These are phyloP conservation scores for Salix dunnii DNA, from an alignment of 345 rosid species.

Conservation along the genomic window DNA sequence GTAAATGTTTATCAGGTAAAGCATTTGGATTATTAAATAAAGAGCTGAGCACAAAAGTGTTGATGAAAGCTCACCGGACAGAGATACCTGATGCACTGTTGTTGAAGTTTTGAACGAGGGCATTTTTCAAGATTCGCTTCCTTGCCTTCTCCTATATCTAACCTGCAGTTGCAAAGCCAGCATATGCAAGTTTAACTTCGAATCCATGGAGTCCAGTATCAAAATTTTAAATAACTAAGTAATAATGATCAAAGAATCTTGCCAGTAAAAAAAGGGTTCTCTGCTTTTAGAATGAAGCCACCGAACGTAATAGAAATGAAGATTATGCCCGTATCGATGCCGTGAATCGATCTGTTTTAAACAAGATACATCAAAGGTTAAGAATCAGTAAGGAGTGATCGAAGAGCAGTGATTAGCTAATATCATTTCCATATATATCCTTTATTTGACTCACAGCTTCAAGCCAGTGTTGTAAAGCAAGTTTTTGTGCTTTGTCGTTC, in stretches of 20 bases:
- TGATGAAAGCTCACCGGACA: constrained; percentile 58
- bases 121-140: constrained; percentile 78
- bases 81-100: constrained; percentile 90
- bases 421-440: neutral
- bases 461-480: constrained; percentile 91
- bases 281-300: constrained; percentile 82
- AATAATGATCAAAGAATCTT: constrained; percentile 19
- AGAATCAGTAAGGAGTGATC: constrained; percentile 15
- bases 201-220: constrained; percentile 11
- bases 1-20: constrained; percentile 8
- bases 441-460: constrained; percentile 70
- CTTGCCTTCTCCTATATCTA: constrained; percentile 92
- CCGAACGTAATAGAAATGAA: constrained; percentile 68
- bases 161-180: constrained; percentile 46
- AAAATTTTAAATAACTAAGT: neutral
- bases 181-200: constrained; percentile 13
- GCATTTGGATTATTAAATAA: neutral
- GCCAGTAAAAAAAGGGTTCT: constrained; percentile 99
- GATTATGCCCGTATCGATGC: constrained; percentile 92
- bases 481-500: constrained; percentile 78
- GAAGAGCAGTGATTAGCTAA: neutral
- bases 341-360: constrained; percentile 77
- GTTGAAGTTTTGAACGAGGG: constrained; percentile 69
- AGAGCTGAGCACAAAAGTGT: constrained; percentile 1
- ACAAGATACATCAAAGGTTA: constrained; percentile 1